Base-by-base conservation (phyloP, 1,139 yeast genomes). In the Sugiyamaella paludigena region DNA sequence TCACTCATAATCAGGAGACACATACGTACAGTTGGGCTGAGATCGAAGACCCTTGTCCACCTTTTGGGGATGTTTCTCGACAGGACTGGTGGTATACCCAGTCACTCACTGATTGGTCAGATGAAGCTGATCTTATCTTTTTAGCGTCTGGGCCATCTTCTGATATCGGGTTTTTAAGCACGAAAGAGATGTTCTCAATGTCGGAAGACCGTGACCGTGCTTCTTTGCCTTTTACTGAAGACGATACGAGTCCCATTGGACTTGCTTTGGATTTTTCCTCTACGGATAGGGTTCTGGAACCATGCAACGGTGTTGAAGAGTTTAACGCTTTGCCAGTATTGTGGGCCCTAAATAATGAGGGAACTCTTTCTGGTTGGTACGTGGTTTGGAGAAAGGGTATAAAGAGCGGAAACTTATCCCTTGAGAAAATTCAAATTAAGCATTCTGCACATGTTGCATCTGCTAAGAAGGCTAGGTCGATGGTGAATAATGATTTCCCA, bases 221-320 rank as follows among this genome's bases (percentile, higher is more conserved):
- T 0, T 77, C 78, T 11, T 72, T 87, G 55, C 95, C 96, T 0
- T 71, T 87, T 55, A 82, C 79, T 12, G 83, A 76, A 1, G 84
- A 79, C 44, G 95, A 87, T 60, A 77, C 85, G 5, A 78, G 86
- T 1, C 81, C 91, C 0, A 69, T 85, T 16, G 96, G 96, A 1
- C 58, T 85, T 31, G 80, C 78, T 0, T 46, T 87, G 3, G 95
- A 87, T 61, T 60, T 81, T 12, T 69, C 76, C 6, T 70, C 79
- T 4, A 62, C 65, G 1, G 72, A 71, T 6, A 59, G 58, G 1
- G 80, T 83, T 1, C 47, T 60, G 2, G 76, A 78, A 28, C 87
- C 92, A 0, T 78, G 82, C 55, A 65, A 71, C 9, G 81, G 82
- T 4, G 75, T 83, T 4, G 87, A 83, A 2, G 69, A 67, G 40